These are phyloP conservation scores for Phytophthora niederhauseri DNA, from an alignment of 352 stramenopile genomes.

Conservation along the genomic window DNA sequence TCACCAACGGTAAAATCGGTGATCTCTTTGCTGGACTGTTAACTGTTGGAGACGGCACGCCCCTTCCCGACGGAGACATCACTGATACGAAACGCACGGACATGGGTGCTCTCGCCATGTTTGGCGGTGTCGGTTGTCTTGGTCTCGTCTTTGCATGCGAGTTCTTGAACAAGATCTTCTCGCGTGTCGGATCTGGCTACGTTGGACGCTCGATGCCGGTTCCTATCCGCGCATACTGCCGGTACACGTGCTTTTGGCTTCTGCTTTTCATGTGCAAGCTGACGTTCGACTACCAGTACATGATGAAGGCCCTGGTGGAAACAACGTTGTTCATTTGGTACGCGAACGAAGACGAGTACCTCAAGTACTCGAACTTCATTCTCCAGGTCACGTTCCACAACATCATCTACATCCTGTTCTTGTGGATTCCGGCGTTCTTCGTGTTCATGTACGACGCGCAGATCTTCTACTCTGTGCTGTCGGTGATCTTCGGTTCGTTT, in stretches of 20 bases:
- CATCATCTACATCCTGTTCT: slow-evolving; percentile 83
- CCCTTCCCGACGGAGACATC: slow-evolving; percentile 29
- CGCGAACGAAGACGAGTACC: slow-evolving; percentile 67
- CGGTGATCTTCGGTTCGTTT: slow-evolving; percentile 80
- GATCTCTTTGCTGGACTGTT: slow-evolving; percentile 62
- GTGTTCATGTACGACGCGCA: slow-evolving; percentile 90
- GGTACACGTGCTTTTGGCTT: slow-evolving; percentile 87
- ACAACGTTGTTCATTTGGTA: slow-evolving; percentile 90
- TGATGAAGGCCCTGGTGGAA: slow-evolving; percentile 86
- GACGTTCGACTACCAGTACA: slow-evolving; percentile 88
- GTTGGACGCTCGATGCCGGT: slow-evolving; percentile 80
- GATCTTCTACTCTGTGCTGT: slow-evolving; percentile 87
- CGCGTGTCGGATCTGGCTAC: slow-evolving; percentile 70
- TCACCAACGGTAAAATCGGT: slow-evolving; percentile 69
- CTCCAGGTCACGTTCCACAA: slow-evolving; percentile 85
- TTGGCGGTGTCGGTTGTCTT: slow-evolving; percentile 55
- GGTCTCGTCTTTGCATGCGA: slow-evolving; percentile 64
- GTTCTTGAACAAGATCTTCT: slow-evolving; percentile 75
- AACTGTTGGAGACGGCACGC: slow-evolving; percentile 41
- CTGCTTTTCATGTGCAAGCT: slow-evolving; percentile 78
- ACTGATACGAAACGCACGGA: slow-evolving; percentile 51
- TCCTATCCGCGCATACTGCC: slow-evolving; percentile 68
- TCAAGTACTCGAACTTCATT: slow-evolving; percentile 87
- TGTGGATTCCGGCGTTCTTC: slow-evolving; percentile 84
- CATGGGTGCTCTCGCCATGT: slow-evolving; percentile 64